A percentile compares a stretch with the other conserved stretches of the same genome.
These are phyloP conservation scores for Pichia sp. DNA, from an alignment of 1,139 yeast genomes.

Conservation along the genomic window DNA sequence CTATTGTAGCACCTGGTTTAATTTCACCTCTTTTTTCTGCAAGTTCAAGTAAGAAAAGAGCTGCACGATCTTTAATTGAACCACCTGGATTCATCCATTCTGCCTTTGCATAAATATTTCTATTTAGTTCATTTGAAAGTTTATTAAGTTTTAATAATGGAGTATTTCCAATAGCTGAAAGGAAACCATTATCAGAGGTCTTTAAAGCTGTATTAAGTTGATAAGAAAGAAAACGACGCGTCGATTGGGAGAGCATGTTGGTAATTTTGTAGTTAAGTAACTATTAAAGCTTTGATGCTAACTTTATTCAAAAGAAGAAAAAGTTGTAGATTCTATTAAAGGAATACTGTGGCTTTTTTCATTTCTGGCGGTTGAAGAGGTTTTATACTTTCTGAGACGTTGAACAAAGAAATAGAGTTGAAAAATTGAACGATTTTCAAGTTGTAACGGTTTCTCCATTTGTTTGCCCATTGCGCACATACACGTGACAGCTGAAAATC, in stretches of 20 bases:
- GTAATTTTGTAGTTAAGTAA: not conserved
- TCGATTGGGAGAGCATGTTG: not conserved
- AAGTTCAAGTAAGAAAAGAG: conserved; percentile 66
- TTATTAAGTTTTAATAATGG: conserved; percentile 66
- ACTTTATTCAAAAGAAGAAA: too few relatives aligned
- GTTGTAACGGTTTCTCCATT: too few relatives aligned
- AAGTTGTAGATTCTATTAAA: too few relatives aligned
- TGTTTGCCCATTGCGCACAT: too few relatives aligned
- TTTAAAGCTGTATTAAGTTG: conserved; percentile 2
- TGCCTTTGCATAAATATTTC: conserved; percentile 82
- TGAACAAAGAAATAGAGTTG: too few relatives aligned
- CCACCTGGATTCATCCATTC: conserved; percentile 96
- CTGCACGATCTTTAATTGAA: conserved; percentile 88
- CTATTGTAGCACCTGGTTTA: conserved; percentile 53
- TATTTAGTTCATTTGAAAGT: conserved; percentile 59
- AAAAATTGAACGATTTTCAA: too few relatives aligned
- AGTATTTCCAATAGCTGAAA: conserved; percentile 63
- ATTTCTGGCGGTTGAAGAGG: too few relatives aligned
- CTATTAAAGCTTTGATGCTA: too few relatives aligned
- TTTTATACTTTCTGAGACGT: too few relatives aligned
- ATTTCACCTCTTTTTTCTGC: conserved; percentile 66
- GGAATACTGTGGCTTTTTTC: too few relatives aligned
- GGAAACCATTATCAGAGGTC: conserved; percentile 15
- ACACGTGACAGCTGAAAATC: too few relatives aligned
- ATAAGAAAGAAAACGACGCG: conserved; percentile 8